phyloP scores from a whole-genome alignment of 2,329 filamentous ascomycete genomes.

The Lomentospora prolificans region DNA sequence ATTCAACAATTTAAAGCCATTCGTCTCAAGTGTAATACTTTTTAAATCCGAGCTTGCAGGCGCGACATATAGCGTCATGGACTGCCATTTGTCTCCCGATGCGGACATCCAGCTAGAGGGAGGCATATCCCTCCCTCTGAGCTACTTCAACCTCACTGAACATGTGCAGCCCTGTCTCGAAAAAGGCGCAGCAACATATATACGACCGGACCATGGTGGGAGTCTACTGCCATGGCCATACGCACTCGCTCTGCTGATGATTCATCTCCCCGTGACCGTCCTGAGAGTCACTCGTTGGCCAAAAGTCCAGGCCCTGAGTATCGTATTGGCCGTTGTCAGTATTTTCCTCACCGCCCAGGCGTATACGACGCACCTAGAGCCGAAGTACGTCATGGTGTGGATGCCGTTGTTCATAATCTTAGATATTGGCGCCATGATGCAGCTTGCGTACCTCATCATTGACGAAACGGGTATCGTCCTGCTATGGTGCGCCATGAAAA shows the following conservation, averaged over 20 bases:
- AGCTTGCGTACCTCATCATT: constrained; percentile 12
- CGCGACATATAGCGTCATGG: neutral
- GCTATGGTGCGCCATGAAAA: constrained; percentile 9
- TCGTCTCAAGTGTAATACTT: no score
- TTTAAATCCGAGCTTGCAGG: no score
- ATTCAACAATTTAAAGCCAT: no score
- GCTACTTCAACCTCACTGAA: neutral
- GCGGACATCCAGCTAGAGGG: neutral
- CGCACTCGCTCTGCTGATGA: constrained; percentile 12
- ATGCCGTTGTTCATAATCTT: constrained; percentile 12
- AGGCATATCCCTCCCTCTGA: neutral
- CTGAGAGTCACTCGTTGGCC: constrained; percentile 12
- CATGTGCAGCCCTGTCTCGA: neutral
- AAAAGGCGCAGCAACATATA: neutral
- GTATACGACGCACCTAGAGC: constrained; percentile 11
- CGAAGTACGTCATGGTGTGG: constrained; percentile 12
- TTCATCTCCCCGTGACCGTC: constrained; percentile 12
- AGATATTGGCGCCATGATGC: constrained; percentile 13
- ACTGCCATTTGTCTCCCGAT: neutral
- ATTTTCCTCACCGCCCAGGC: constrained; percentile 12
- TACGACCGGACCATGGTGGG: constrained; percentile 11
- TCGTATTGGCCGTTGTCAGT: constrained; percentile 12
- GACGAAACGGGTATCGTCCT: constrained; percentile 9
- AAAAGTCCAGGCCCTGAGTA: constrained; percentile 12
- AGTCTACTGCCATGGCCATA: constrained; percentile 14